These are phyloP conservation scores for Fusarium albosuccineum DNA, from an alignment of 2,329 filamentous ascomycete species.

Conservation along the genomic window DNA sequence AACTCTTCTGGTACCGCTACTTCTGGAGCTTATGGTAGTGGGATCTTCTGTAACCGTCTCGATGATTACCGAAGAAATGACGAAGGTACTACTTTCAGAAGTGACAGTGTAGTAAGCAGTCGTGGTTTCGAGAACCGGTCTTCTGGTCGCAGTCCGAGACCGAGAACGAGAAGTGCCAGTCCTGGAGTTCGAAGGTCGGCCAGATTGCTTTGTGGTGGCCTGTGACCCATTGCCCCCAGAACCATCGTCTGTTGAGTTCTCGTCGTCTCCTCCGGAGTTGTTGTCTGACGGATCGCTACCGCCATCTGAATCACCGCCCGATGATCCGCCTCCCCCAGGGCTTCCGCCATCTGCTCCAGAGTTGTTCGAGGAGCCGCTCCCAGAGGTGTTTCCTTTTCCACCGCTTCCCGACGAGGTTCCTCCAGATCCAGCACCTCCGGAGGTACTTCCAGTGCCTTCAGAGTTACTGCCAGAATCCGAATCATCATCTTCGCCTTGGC, in stretches of 20 bases:
- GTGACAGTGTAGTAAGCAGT: constrained; percentile 11
- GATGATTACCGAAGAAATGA: background rate
- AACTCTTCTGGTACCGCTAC: too few relatives aligned
- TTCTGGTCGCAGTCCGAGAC: background rate
- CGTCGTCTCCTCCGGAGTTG: background rate
- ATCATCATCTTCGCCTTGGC: background rate
- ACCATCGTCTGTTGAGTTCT: background rate
- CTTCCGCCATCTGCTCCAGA: background rate
- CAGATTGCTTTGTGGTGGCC: background rate
- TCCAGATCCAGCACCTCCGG: background rate
- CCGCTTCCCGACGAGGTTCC: background rate
- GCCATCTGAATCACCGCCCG: background rate
- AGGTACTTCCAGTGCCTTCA: background rate
- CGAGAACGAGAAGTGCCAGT: background rate
- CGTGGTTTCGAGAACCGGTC: background rate
- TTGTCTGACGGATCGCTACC: background rate
- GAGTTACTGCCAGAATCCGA: background rate
- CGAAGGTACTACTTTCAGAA: background rate
- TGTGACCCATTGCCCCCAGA: background rate
- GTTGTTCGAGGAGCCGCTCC: background rate
- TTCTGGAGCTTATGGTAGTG: background rate
- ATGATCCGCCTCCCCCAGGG: background rate
- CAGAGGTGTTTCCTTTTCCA: background rate
- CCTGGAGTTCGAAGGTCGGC: background rate
- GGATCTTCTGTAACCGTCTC: constrained; percentile 5